phyloP scores from a whole-genome alignment of 2,329 filamentous ascomycete species.

The Ophiocordyceps camponoti-leonardi region DNA sequence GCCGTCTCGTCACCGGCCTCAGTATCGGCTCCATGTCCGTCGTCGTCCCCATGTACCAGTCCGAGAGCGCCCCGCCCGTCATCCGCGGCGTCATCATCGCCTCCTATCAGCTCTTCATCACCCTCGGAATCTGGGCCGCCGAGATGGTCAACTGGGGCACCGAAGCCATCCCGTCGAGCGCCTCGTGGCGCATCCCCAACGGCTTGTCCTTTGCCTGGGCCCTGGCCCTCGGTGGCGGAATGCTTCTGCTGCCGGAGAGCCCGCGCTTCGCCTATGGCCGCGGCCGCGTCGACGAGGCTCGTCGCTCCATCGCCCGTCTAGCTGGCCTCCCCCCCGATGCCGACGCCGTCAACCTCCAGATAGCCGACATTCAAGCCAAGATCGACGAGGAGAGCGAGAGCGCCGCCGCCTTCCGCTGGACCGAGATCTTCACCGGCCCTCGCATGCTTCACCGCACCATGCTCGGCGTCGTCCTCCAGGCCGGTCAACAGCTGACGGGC shows the following conservation, averaged over 20 bases:
- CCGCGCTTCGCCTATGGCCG: slow-evolving; percentile 32
- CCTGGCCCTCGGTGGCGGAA: slow-evolving; percentile 28
- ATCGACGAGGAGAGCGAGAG: slow-evolving; percentile 27
- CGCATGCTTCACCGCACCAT: slow-evolving; percentile 47
- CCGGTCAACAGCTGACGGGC: slow-evolving; percentile 51
- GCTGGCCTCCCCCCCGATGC: slow-evolving; percentile 22
- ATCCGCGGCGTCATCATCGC: slow-evolving; percentile 47
- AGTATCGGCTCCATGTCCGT: slow-evolving; percentile 49
- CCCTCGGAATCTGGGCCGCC: slow-evolving; percentile 44
- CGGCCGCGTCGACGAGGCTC: slow-evolving; percentile 29
- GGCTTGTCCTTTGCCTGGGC: slow-evolving; percentile 39
- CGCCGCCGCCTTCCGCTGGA: slow-evolving; percentile 27
- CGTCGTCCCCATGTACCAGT: slow-evolving; percentile 51
- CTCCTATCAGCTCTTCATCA: slow-evolving; percentile 53
- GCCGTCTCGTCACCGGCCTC: slow-evolving; percentile 47
- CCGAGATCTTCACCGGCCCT: slow-evolving; percentile 50
- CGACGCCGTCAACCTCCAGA: slow-evolving; percentile 25
- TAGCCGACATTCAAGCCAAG: slow-evolving; percentile 33
- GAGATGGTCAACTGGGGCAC: slow-evolving; percentile 47
- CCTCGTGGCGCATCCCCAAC: slow-evolving; percentile 46
- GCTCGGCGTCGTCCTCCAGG: slow-evolving; percentile 44
- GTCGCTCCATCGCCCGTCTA: slow-evolving; percentile 27
- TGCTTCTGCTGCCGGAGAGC: slow-evolving; percentile 36
- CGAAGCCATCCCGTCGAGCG: slow-evolving; percentile 22
- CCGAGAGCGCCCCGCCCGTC: slow-evolving; percentile 45